These are phyloP conservation scores for Chenopodium quinoa DNA, from an alignment of 148 eudicot species.

Conservation along the genomic window DNA sequence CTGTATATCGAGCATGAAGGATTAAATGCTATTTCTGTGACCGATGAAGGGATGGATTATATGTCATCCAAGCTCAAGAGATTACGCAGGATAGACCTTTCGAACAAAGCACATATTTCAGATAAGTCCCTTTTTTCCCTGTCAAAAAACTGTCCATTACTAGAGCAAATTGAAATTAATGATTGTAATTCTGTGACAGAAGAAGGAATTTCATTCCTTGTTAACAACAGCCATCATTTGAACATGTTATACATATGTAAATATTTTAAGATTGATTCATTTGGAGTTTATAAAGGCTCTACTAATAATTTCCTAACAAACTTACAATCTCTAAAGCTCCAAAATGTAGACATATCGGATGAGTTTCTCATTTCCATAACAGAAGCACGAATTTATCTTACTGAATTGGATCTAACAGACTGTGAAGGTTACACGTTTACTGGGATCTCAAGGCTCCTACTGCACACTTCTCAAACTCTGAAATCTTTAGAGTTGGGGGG, in stretches of 20 bases:
- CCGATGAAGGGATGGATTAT: constrained; percentile 25
- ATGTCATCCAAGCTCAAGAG: constrained; percentile 24
- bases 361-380: constrained; percentile 23
- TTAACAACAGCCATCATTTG: constrained; percentile 20
- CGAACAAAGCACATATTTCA: constrained; percentile 16
- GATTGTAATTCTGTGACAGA: background rate
- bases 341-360: constrained; percentile 13
- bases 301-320: background rate
- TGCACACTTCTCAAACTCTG: constrained; percentile 8
- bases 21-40: constrained; percentile 2
- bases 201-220: constrained; percentile 23
- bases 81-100: constrained; percentile 20
- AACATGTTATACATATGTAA: constrained; percentile 5
- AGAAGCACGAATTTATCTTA: constrained; percentile 19
- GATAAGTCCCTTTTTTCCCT: constrained; percentile 27
- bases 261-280: constrained; percentile 1
- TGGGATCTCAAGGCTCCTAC: constrained; percentile 21
- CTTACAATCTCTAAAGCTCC: constrained; percentile 6
- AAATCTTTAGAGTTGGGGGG: background rate
- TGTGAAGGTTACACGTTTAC: constrained; percentile 31
- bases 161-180: constrained; percentile 6
- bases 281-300: background rate
- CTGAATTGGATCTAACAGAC: constrained; percentile 9
- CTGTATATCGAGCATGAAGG: background rate
- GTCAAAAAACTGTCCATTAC: constrained; percentile 19